Percentiles rank a stretch among this genome's conserved stretches.
Conservation (phyloP, 2,329 filamentous ascomycete species). For the Acarospora socialis region DNA sequence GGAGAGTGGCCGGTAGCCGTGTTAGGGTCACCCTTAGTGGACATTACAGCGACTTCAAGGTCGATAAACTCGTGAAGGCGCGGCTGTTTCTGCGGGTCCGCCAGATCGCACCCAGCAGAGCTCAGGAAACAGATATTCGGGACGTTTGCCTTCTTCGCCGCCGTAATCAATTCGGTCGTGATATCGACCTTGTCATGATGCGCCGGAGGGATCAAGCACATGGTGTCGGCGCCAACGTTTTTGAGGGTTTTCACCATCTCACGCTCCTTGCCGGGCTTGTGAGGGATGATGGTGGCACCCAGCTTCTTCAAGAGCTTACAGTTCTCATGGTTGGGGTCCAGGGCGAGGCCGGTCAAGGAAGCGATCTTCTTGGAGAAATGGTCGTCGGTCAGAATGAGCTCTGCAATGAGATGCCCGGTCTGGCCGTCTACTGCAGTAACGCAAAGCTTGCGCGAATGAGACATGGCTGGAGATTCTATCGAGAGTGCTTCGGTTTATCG, state of each 20-base stretch:
- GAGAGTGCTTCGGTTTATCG: too few species aligned
- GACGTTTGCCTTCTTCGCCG: conserved; percentile 32
- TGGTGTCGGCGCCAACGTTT: conserved; percentile 31
- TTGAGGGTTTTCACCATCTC: conserved; percentile 28
- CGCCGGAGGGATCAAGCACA: conserved; percentile 37
- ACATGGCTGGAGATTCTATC: conserved; percentile 25
- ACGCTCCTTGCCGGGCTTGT: conserved; percentile 28
- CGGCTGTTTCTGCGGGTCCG: conserved; percentile 35
- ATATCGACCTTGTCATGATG: conserved; percentile 34
- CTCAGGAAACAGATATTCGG: conserved; percentile 35
- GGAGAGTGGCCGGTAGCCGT: conserved; percentile 29
- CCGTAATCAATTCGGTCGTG: conserved; percentile 30
- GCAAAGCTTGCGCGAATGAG: conserved; percentile 32
- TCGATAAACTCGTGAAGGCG: conserved; percentile 38
- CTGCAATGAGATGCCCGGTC: conserved; percentile 37
- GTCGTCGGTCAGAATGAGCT: conserved; percentile 32
- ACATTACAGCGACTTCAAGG: conserved; percentile 31
- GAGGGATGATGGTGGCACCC: conserved; percentile 30
- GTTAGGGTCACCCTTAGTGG: conserved; percentile 29
- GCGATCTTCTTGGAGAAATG: conserved; percentile 30
- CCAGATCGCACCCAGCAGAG: conserved; percentile 36
- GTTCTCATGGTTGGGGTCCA: conserved; percentile 26
- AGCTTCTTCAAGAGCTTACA: conserved; percentile 29
- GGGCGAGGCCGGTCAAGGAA: conserved; percentile 28
- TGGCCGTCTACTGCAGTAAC: conserved; percentile 37